Base-by-base conservation (phyloP, 768 basidiomycete species). In the Lactarius tabidus region DNA sequence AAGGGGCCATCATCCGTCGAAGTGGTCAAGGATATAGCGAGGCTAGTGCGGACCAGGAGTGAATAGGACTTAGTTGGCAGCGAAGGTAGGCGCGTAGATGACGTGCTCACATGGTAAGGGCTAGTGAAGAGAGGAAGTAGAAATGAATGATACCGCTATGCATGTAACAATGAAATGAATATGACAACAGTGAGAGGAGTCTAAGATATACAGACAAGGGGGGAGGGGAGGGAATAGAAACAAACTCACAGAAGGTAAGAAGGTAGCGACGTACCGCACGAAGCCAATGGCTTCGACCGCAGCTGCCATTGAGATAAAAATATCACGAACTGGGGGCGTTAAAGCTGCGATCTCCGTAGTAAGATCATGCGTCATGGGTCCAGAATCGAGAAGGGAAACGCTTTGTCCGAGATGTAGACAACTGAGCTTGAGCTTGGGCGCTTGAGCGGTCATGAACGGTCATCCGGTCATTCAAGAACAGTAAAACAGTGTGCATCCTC, bases 21-120 rank as follows among this genome's bases (percentile, higher is more conserved):
- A 54, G 38, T 23, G 26, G 62, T 41, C 20, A 36, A n/a, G 12
- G 55, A 38, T 12, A 28, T 15, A 35, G 15, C 55, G 35, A 48
- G 35, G 36, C 62, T 63, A 43, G 35, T 5, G 55, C 18, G 15
- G 38, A 15, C 41, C 12, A n/a, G 38, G n/a, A 18, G 35, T 35
- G 31, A 26, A 8, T 29, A 20, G 2, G 3, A 33, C 8, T 33
- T 38, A 23, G 35, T 17, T 9, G 56, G 33, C 14, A 23, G 2
- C 14, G n/a, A 17, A 14, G 5, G 15, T 41, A 14, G 5, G 12
- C 5, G 9, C 2, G 36, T n/a, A 31, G 6, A 23, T 26, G 35
- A 31, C 48, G 2, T 17, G 36, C 62, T 63, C 57, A 63, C 56
- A 45, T 58, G 56, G 48, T 9, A 52, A 58, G 52, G 14, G 15